These are phyloP conservation scores for Penicillium corylophilum DNA, from an alignment of 2,329 filamentous ascomycete species.

Conservation along the genomic window DNA sequence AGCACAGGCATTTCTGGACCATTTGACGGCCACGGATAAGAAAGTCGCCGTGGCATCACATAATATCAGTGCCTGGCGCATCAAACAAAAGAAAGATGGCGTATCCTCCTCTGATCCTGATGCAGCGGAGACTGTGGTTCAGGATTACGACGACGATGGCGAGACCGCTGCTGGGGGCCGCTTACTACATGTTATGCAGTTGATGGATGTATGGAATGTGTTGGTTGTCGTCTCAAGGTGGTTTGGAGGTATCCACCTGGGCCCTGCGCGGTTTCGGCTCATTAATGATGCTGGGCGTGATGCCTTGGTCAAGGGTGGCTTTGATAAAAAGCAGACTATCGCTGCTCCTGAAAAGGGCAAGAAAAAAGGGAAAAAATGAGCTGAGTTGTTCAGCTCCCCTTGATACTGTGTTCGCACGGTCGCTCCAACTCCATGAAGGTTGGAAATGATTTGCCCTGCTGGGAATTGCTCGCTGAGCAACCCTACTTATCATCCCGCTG, in stretches of 20 bases:
- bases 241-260: slow-evolving; percentile 90
- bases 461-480: not conserved
- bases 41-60: slow-evolving; percentile 85
- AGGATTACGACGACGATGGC: slow-evolving; percentile 95
- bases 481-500: not conserved
- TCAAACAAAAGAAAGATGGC: slow-evolving; percentile 49
- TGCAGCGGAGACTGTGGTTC: slow-evolving; percentile 58
- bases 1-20: slow-evolving; percentile 68
- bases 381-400: not conserved
- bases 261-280: slow-evolving; percentile 82
- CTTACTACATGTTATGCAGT: slow-evolving; percentile 83
- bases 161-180: slow-evolving; percentile 88
- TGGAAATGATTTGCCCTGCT: not conserved
- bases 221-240: slow-evolving; percentile 92
- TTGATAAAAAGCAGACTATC: slow-evolving; percentile 55
- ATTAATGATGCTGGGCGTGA: slow-evolving; percentile 87
- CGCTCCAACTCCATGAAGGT: not conserved
- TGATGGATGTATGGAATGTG: slow-evolving; percentile 91
- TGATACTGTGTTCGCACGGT: not conserved
- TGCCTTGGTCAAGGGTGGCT: slow-evolving; percentile 73
- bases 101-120: slow-evolving; percentile 35
- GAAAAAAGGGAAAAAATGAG: slow-evolving; percentile 51
- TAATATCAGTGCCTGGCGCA: slow-evolving; percentile 93
- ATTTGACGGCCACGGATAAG: slow-evolving; percentile 79
- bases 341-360: slow-evolving; percentile 52